Evolutionary conservation across 1,139 yeast genomes (phyloP).

Genomic region (Petasospora rhodanensis): DNA sequence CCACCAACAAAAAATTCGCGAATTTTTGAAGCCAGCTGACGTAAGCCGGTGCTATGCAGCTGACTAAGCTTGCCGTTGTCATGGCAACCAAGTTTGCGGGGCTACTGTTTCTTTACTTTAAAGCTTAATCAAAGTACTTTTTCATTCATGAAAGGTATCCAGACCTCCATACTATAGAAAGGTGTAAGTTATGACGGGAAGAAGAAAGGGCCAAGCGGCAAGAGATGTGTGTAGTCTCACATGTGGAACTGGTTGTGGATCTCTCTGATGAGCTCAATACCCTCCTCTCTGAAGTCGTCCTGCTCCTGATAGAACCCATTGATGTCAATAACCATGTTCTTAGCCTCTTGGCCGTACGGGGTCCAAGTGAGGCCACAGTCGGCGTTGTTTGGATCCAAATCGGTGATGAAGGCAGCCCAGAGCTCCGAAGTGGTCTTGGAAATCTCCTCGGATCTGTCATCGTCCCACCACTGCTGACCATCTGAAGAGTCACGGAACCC

Average conservation of each 20-base stretch:
- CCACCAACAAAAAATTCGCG: too few species aligned
- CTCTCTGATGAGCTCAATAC: slow-evolving; percentile 6
- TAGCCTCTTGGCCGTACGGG: slow-evolving; percentile 2
- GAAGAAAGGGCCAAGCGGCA: too few species aligned
- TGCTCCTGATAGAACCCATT: slow-evolving; percentile 11
- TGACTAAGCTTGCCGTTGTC: too few species aligned
- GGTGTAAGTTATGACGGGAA: too few species aligned
- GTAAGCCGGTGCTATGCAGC: too few species aligned
- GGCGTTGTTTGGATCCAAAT: slow-evolving; percentile 16
- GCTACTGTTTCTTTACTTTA: too few species aligned
- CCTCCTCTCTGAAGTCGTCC: slow-evolving; percentile 9
- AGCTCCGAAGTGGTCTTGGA: slow-evolving; percentile 10
- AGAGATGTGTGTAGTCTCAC: not conserved
- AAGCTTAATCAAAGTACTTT: too few species aligned
- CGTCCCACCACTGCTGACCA: slow-evolving; percentile 12
- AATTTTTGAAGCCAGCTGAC: too few species aligned
- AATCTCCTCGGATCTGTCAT: slow-evolving; percentile 7
- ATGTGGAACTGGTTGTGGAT: slow-evolving; percentile 7
- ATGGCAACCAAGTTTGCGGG: too few species aligned
- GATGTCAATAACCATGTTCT: slow-evolving; percentile 11
- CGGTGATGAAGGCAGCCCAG: slow-evolving; percentile 15
- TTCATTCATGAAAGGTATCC: too few species aligned
- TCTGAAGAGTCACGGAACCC: slow-evolving; percentile 7
- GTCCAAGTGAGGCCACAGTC: slow-evolving; percentile 10
- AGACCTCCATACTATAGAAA: too few species aligned